phyloP scores from a whole-genome alignment of 1,284 basidiomycete genomes.

The Austropuccinia psidii region DNA sequence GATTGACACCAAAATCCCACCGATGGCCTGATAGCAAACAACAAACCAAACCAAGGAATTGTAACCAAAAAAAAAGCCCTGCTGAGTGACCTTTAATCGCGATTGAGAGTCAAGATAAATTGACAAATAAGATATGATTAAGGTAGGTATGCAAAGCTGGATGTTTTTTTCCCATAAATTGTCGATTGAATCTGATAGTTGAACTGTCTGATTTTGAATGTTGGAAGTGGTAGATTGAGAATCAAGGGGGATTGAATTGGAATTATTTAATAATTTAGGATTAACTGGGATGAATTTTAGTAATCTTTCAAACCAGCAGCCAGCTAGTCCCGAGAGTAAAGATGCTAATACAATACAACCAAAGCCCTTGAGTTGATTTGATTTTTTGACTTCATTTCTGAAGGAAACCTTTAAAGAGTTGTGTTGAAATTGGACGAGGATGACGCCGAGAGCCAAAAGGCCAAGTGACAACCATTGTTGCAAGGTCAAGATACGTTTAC shows the following conservation, averaged over 20 bases:
- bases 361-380: slow-evolving; percentile 3
- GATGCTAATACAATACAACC: neutral
- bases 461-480: neutral
- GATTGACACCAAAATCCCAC: slow-evolving; percentile 30
- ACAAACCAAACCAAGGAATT: slow-evolving; percentile 5
- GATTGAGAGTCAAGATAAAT: slow-evolving; percentile 21
- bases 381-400: neutral
- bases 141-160: neutral
- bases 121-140: neutral
- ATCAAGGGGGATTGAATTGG: neutral
- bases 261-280: neutral
- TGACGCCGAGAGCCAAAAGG: neutral
- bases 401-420: neutral
- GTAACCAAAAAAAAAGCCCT: slow-evolving; percentile 22
- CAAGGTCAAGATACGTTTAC: neutral
- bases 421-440: slow-evolving; percentile 14
- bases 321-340: slow-evolving; percentile 9
- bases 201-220: neutral
- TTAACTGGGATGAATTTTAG: neutral
- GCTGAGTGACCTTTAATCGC: neutral
- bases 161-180: slow-evolving; percentile 20
- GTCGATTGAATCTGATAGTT: neutral
- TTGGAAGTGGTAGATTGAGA: neutral
- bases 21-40: slow-evolving; percentile 23
- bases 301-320: slow-evolving; percentile 13